phyloP scores from a whole-genome alignment of 2,329 filamentous ascomycete species.

The Fusarium anguioides region DNA sequence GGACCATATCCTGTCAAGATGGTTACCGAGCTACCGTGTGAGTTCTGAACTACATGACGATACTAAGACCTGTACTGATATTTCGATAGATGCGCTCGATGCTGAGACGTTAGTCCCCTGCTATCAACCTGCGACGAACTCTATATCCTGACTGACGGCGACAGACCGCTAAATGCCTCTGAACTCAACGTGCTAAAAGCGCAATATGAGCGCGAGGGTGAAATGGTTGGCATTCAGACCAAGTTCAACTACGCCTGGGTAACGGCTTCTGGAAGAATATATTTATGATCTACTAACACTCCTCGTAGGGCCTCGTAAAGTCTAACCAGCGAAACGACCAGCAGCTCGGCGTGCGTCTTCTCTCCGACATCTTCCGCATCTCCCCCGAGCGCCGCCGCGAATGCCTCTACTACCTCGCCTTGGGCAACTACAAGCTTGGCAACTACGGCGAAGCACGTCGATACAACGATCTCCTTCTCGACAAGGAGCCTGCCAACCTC shows the following conservation, averaged over 20 bases:
- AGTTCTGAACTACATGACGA: slow-evolving; percentile 43
- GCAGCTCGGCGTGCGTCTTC: slow-evolving; percentile 91
- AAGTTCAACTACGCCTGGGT: slow-evolving; percentile 99
- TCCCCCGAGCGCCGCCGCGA: slow-evolving; percentile 93
- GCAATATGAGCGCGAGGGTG: slow-evolving; percentile 97
- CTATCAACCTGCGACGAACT: not conserved
- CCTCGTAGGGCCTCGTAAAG: slow-evolving; percentile 83
- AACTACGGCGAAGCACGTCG: slow-evolving; percentile 95
- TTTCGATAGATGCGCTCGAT: slow-evolving; percentile 85
- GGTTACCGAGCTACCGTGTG: slow-evolving; percentile 63
- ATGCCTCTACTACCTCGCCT: slow-evolving; percentile 96
- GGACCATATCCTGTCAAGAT: slow-evolving; percentile 48
- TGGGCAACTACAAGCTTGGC: slow-evolving; percentile 97
- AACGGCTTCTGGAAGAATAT: slow-evolving; percentile 37
- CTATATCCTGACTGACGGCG: slow-evolving; percentile 17
- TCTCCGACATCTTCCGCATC: slow-evolving; percentile 95
- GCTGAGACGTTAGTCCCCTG: slow-evolving; percentile 82
- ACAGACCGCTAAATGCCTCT: slow-evolving; percentile 85
- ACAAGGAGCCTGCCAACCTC: slow-evolving; percentile 90
- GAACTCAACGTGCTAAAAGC: slow-evolving; percentile 92
- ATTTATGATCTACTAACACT: not conserved
- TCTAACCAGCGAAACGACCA: slow-evolving; percentile 86
- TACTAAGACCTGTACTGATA: slow-evolving; percentile 17
- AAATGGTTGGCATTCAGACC: slow-evolving; percentile 96
- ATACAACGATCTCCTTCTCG: slow-evolving; percentile 92